Conservation (phyloP, 495 filamentous ascomycete genomes). For the Penicillium flavigenum region DNA sequence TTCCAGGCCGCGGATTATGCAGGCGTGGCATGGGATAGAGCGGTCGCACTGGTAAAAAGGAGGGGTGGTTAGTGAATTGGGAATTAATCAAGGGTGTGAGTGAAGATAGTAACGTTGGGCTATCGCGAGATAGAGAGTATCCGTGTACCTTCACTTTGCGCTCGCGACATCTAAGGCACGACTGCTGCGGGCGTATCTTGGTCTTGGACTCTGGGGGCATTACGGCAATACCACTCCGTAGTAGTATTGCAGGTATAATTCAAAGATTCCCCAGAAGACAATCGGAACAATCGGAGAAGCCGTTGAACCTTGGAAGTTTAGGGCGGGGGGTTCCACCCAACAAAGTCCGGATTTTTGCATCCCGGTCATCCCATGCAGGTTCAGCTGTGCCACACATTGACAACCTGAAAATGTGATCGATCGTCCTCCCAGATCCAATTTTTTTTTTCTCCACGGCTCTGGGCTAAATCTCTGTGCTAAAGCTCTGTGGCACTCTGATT, state of each 20-base stretch:
- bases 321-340: background rate
- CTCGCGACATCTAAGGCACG: constrained; percentile 35
- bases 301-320: background rate
- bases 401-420: background rate
- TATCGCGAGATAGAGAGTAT: constrained; percentile 46
- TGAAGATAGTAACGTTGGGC: constrained; percentile 16
- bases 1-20: constrained; percentile 32
- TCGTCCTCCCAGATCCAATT: background rate
- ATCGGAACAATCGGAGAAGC: background rate
- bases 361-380: background rate
- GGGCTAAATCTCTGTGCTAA: background rate
- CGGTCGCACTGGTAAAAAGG: constrained; percentile 31
- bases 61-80: background rate
- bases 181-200: constrained; percentile 36
- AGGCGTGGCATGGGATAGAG: constrained; percentile 33
- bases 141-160: constrained; percentile 35
- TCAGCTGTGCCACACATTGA: constrained; percentile 3
- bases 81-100: background rate
- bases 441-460: background rate
- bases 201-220: constrained; percentile 25
- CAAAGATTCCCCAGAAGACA: background rate
- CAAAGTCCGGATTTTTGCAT: constrained; percentile 13
- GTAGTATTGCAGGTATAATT: background rate
- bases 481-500: background rate
- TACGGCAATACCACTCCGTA: background rate